Base-by-base conservation (phyloP, 768 basidiomycete species). In the Clitopilus passeckerianus region DNA sequence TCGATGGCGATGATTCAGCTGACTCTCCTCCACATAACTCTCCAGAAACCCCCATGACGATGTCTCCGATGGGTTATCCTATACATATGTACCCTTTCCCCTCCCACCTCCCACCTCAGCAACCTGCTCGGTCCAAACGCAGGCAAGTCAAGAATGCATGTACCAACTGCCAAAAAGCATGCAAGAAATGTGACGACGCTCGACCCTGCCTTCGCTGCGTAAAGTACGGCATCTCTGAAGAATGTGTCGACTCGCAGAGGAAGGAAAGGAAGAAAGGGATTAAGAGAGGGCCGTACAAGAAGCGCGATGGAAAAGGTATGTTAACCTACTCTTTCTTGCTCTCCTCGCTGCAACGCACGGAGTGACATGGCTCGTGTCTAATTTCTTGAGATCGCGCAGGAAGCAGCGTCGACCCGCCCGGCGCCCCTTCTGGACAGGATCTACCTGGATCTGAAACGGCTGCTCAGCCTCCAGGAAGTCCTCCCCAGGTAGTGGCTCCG, bases 131-230 rank as follows among this genome's bases (percentile, higher is more conserved):
- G 63, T 79, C 88, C 37, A 93, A 93, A 73, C 90, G 91, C 64
- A 80, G 87, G 57, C 91, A 93, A 67, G 92, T 93, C 77, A 93
- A 93, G 81, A 93, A 92, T 64, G 91, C 91, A 56, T 93, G 92
- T 73, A 93, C 91, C 33, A 90, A 90, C 64, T 93, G 92, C 68
- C 92, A 93, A 72, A 92, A 91, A 70, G 89, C 91, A 2, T 93
- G 90, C 80, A 93, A 93, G 79, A 92, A 93, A 71, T 93, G 91
- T 70, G 92, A 93, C 74, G 91, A 92, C 66, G 92, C 89, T 65
- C 83, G 94, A 63, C 94, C 94, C 61, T 97, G 95, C 72, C 88
- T 91, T 59, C 87, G 95, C 61, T 97, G 95, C 67, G 87, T 93
- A 68, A 93, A 91, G 75, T 95, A 95, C 65, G 93, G 91, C 67